Conservation (phyloP, 805 yeast species). For the Saccharomycopsis schoenii region DNA sequence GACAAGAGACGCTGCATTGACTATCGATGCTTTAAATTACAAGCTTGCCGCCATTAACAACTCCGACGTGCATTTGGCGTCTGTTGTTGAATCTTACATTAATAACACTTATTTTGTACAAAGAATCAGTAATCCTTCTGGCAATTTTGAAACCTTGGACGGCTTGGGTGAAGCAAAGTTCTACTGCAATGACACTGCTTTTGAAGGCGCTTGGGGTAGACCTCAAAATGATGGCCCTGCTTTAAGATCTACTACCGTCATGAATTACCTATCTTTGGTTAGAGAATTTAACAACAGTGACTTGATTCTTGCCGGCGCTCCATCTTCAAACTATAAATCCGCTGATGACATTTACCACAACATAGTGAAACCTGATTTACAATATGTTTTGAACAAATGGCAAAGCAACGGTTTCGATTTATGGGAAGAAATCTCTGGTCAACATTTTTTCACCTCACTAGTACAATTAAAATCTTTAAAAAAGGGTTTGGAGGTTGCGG, state of each 20-base stretch:
- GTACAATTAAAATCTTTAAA: conserved; percentile 51
- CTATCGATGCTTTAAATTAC: conserved; percentile 55
- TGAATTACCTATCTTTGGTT: conserved; percentile 15
- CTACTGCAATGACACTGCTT: conserved; percentile 52
- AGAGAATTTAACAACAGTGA: conserved; percentile 16
- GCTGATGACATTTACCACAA: conserved; percentile 30
- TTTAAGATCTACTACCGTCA: conserved; percentile 50
- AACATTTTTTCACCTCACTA: conserved; percentile 57
- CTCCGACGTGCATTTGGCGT: conserved; percentile 22
- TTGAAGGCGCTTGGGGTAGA: conserved; percentile 73
- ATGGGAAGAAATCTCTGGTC: conserved; percentile 65
- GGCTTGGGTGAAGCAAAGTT: conserved; percentile 92
- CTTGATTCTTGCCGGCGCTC: conserved; percentile 22
- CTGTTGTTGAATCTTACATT: conserved; percentile 50
- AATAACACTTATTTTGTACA: conserved; percentile 51
- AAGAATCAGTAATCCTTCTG: conserved; percentile 58
- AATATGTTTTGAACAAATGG: conserved; percentile 47
- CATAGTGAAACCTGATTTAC: conserved; percentile 52
- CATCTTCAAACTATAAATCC: background rate
- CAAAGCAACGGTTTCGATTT: conserved; percentile 49
- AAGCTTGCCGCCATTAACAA: conserved; percentile 36
- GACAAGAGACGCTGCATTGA: conserved; percentile 84
- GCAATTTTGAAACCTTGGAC: conserved; percentile 38
- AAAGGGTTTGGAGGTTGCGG: conserved; percentile 35
- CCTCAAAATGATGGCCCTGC: conserved; percentile 97